These are phyloP conservation scores for Didymella sp. DNA, from an alignment of 2,329 filamentous ascomycete genomes.

Conservation along the genomic window DNA sequence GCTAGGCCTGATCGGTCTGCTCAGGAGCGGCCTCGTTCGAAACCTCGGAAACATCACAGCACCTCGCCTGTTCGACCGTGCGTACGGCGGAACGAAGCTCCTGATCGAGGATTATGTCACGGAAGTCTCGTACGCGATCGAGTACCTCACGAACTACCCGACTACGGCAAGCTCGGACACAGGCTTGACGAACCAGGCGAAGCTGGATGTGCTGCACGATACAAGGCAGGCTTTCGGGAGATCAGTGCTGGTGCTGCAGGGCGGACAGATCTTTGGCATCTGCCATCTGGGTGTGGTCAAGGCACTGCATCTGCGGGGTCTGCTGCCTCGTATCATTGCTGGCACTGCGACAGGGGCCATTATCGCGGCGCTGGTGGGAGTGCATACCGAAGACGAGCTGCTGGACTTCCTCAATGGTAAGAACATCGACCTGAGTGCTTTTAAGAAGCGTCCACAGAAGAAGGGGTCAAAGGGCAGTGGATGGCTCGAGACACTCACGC, in stretches of 20 bases:
- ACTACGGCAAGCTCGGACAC: slow-evolving; percentile 57
- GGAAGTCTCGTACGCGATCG: slow-evolving; percentile 80
- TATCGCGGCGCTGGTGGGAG: slow-evolving; percentile 85
- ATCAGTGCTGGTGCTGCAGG: slow-evolving; percentile 84
- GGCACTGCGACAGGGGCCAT: slow-evolving; percentile 90
- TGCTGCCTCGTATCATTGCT: slow-evolving; percentile 88
- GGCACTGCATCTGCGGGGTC: slow-evolving; percentile 77
- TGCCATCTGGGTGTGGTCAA: slow-evolving; percentile 92
- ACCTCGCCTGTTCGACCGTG: slow-evolving; percentile 80
- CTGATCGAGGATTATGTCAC: slow-evolving; percentile 91
- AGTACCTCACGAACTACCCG: slow-evolving; percentile 74
- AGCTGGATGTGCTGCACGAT: slow-evolving; percentile 85
- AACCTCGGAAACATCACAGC: slow-evolving; percentile 92
- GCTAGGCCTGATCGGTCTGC: slow-evolving; percentile 75
- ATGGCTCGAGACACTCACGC: slow-evolving; percentile 64
- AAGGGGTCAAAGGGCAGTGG: slow-evolving; percentile 40
- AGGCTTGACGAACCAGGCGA: slow-evolving; percentile 73
- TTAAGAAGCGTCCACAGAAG: slow-evolving; percentile 57
- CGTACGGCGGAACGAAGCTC: slow-evolving; percentile 87
- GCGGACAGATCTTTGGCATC: slow-evolving; percentile 88
- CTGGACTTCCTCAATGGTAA: slow-evolving; percentile 77
- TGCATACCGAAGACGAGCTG: slow-evolving; percentile 86
- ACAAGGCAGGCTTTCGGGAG: slow-evolving; percentile 87
- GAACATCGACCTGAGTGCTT: slow-evolving; percentile 82
- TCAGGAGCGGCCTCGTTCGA: slow-evolving; percentile 77